Percentiles rank a stretch among this genome's conserved stretches.
phyloP scores from a whole-genome alignment of 2,329 filamentous ascomycete genomes.

The Exserohilum turcica region DNA sequence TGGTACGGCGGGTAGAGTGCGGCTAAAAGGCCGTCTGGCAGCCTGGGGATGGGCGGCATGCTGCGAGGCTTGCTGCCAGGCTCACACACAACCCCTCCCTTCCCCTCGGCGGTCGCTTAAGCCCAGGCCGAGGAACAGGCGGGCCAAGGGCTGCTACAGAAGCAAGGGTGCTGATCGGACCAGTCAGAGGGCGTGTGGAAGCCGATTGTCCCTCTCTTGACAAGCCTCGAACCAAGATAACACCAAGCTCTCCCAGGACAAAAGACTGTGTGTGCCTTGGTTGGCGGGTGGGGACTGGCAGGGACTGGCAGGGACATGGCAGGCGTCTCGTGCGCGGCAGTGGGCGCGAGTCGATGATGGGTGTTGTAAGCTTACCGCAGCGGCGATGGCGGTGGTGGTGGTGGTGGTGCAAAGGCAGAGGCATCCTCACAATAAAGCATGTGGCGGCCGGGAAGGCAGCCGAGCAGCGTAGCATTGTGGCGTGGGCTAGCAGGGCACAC shows the following conservation, averaged over 20 bases:
- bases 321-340: neutral
- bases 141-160: slow-evolving; percentile 4
- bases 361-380: too few species aligned
- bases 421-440: neutral
- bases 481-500: slow-evolving; percentile 1
- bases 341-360: neutral
- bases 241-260: slow-evolving; percentile 3
- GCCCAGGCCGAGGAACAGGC: slow-evolving; percentile 2
- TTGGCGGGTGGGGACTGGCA: neutral
- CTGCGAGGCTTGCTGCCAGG: neutral
- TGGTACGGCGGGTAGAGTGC: too few species aligned
- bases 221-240: slow-evolving; percentile 3
- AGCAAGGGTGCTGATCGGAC: slow-evolving; percentile 9
- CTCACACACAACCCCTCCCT: neutral
- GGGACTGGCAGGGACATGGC: too few species aligned
- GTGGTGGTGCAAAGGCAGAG: neutral
- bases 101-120: slow-evolving; percentile 4
- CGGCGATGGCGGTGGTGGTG: neutral
- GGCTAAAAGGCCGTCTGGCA: slow-evolving; percentile 2
- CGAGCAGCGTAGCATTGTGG: slow-evolving; percentile 11
- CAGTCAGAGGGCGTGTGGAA: neutral
- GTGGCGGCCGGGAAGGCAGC: slow-evolving; percentile 1
- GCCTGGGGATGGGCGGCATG: slow-evolving; percentile 1
- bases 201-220: neutral
- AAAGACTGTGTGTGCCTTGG: neutral